Base-by-base conservation (phyloP, 2,329 filamentous ascomycete genomes). In the Periconia sp. region DNA sequence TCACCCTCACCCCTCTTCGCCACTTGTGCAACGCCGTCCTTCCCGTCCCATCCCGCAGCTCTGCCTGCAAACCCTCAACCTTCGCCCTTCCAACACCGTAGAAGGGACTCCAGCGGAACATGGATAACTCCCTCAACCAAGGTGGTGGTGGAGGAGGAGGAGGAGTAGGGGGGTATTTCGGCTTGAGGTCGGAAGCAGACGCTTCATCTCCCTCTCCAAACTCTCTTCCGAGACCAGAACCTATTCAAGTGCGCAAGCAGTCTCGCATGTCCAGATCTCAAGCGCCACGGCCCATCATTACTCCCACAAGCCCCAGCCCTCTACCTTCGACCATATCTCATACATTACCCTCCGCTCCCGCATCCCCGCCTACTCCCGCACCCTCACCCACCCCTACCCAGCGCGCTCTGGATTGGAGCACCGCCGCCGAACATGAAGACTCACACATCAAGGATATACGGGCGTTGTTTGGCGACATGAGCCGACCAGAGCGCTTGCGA, bases 341-440 rank as follows among this genome's bases (percentile, higher is more conserved):
- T 57, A 85, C 81, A 62, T 80, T 85, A n/a, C 83, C 84, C 17
- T 87, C 85, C 6, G 84, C 85, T 50, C 85, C 85, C 18, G 82
- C 85, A 13, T 87, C 85, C 46, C 85, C 85, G 59, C 85, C 85
- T 15, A 88, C 85, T n/a, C 85, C 85, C 11, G 85, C 85, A 27
- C 85, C 85, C 7, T 86, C 83, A 68, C 85, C 85, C 6, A 86
- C 84, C 15, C 85, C 85, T 19, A 83, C 83, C 60, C 82, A 85
- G 58, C 75, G 83, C 58, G 79, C 78, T n/a, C 82, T 82, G 14
- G 88, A 91, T 74, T 92, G 90, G 89, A 90, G 86, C 68, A 85
- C 86, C 57, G 87, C 87, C 18, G 87, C 87, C 41, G 88, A 91
- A 55, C 85, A 91, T 67, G 91, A 97, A 71, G 91, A 96, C 69